Base-by-base conservation (phyloP, 2,329 filamentous ascomycete genomes). In the Pseudopyricularia cyperi region DNA sequence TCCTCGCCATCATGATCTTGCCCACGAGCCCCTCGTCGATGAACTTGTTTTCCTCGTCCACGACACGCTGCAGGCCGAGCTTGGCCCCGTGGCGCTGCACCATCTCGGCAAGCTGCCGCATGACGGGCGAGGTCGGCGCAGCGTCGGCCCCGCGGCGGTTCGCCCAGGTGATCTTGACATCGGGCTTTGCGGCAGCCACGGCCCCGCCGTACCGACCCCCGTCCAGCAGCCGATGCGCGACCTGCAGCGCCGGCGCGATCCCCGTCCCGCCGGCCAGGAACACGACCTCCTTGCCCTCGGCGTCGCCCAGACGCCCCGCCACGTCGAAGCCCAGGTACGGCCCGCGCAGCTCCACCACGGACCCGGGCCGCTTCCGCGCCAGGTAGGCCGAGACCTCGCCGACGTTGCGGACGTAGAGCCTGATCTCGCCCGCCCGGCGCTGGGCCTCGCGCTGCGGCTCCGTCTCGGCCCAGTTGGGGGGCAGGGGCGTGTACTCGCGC, bases 231-330 rank as follows among this genome's bases (percentile, higher is more conserved):
- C 79, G 78, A 55, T 82, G 70, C 2, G 83, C 87, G 39, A 85
- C 79, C 67, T 97, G 91, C 65, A 97, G 68, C 7, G 90, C 93
- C 0, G 91, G 88, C 15, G 89, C 89, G 59, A 98, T 86, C 1
- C 93, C 91, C 0, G 93, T 98, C 0, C 93, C 93, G 2, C 90
- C 93, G 1, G 90, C 93, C 22, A 97, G 70, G 61, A 97, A 95
- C 2, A 96, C 71, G 3, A 96, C 73, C 54, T 77, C 75, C 7
- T 34, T 50, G 32, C 24, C 34, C 26, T 15, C 26, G 9, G 19
- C 50, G 9, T 14, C 53, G 7, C 67, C 67, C 7, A 71, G 57
- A 12, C 71, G 57, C 46, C 57, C 57, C 9, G 50, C 48, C 4
- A 79, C 61, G 60, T 76, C 64, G 55, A 83, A 87, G 47, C 91